Percentiles rank a stretch among this genome's conserved stretches.
phyloP scores from a whole-genome alignment of 2,329 filamentous ascomycete genomes.

The Trichoderma sp. region DNA sequence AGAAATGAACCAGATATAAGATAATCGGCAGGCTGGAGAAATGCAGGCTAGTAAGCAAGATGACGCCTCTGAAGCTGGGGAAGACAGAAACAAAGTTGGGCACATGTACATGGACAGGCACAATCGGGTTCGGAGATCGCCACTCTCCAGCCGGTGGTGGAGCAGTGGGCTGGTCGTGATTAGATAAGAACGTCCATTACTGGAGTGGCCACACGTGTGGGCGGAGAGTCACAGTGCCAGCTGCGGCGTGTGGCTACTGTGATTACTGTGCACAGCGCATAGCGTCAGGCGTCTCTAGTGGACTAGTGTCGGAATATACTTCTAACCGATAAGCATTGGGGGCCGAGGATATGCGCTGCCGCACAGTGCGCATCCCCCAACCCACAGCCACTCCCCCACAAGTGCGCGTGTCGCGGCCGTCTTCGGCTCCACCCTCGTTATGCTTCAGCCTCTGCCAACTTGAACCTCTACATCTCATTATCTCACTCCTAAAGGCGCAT shows the following conservation, averaged over 20 bases:
- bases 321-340: no score
- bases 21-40: not conserved
- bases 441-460: slow-evolving; percentile 23
- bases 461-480: slow-evolving; percentile 6
- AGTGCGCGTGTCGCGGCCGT: slow-evolving; percentile 16
- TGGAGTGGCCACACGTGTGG: not conserved
- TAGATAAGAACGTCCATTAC: not conserved
- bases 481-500: slow-evolving; percentile 25
- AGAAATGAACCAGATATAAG: not conserved
- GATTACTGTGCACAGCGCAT: not conserved
- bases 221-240: not conserved
- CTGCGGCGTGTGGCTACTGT: not conserved
- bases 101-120: slow-evolving; percentile 22
- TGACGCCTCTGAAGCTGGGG: not conserved
- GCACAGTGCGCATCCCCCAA: not conserved
- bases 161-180: not conserved
- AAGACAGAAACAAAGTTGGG: not conserved
- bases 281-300: not conserved
- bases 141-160: slow-evolving; percentile 28
- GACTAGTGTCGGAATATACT: not conserved
- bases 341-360: not conserved
- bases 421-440: slow-evolving; percentile 19
- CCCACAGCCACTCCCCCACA: not conserved
- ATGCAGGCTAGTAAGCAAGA: slow-evolving; percentile 7
- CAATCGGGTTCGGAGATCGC: slow-evolving; percentile 41